These are phyloP conservation scores for Persicaria maculosa DNA, from an alignment of 148 eudicot species.

Conservation along the genomic window DNA sequence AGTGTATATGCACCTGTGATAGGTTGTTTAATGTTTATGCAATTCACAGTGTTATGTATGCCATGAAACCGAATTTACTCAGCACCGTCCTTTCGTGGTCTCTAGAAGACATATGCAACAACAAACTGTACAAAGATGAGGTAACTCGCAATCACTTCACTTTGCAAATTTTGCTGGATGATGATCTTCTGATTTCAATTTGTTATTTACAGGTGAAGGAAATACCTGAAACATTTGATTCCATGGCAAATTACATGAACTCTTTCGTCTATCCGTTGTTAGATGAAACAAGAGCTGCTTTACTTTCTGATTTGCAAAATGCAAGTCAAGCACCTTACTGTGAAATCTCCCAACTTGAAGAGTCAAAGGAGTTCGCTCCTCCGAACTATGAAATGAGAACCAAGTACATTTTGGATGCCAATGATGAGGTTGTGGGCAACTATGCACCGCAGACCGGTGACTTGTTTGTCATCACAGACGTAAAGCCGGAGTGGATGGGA, in stretches of 20 bases:
- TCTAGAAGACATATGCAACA: background rate
- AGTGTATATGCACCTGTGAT: no score
- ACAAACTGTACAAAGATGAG: background rate
- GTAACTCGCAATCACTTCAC: background rate
- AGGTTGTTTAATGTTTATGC: no score
- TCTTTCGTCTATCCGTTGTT: background rate
- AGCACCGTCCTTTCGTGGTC: background rate
- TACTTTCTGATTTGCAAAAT: background rate
- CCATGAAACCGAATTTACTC: background rate
- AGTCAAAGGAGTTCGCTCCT: background rate
- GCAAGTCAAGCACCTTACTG: background rate
- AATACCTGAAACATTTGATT: background rate
- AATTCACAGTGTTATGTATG: no score
- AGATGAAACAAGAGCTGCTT: background rate
- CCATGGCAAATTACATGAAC: background rate
- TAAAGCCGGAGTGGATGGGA: background rate
- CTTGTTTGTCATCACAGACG: background rate
- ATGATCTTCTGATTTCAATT: background rate
- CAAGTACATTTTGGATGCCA: background rate
- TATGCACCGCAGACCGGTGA: background rate
- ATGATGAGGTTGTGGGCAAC: background rate
- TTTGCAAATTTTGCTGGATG: background rate
- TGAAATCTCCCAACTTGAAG: background rate
- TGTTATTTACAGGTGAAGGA: background rate
- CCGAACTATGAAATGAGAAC: background rate